Percentiles rank a stretch among this genome's conserved stretches.
phyloP scores from a whole-genome alignment of 2,329 filamentous ascomycete genomes.

The Onygenales sp. region DNA sequence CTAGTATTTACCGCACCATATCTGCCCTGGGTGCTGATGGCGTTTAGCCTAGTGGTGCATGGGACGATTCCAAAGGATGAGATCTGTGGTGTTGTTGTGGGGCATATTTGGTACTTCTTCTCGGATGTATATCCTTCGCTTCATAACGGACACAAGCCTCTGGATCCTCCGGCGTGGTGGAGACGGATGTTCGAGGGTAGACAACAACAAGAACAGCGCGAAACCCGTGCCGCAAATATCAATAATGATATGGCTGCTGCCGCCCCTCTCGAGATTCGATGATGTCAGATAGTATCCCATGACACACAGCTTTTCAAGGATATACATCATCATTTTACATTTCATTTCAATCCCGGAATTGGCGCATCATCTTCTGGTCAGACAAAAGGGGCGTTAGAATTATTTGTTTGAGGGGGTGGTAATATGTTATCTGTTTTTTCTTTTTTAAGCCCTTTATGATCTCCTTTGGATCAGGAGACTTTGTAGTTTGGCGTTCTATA shows the following conservation, averaged over 20 bases:
- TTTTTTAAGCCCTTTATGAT: too few species aligned
- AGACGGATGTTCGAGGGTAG: slow-evolving; percentile 63
- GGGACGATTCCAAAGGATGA: slow-evolving; percentile 88
- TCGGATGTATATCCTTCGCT: slow-evolving; percentile 91
- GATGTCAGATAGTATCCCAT: background rate
- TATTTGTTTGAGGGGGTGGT: too few species aligned
- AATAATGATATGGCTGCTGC: slow-evolving; percentile 52
- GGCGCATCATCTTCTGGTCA: too few species aligned
- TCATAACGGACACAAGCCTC: slow-evolving; percentile 70
- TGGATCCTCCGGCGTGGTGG: slow-evolving; percentile 90
- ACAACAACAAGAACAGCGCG: slow-evolving; percentile 34
- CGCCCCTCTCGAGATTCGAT: slow-evolving; percentile 33
- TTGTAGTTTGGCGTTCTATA: too few species aligned
- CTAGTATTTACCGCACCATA: slow-evolving; percentile 90
- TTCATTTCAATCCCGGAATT: background rate
- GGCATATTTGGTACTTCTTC: slow-evolving; percentile 98
- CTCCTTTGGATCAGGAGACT: too few species aligned
- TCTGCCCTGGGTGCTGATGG: slow-evolving; percentile 90
- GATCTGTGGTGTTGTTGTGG: slow-evolving; percentile 87
- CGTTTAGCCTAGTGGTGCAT: slow-evolving; percentile 84
- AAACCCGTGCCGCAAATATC: slow-evolving; percentile 30
- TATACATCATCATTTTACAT: background rate
- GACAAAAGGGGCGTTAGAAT: too few species aligned
- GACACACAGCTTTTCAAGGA: background rate
- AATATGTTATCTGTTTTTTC: too few species aligned